Evolutionary conservation across 441 rosid species (phyloP), one percentile per base, ranked within the genome.

Genomic region (Brassica hybrid): DNA sequence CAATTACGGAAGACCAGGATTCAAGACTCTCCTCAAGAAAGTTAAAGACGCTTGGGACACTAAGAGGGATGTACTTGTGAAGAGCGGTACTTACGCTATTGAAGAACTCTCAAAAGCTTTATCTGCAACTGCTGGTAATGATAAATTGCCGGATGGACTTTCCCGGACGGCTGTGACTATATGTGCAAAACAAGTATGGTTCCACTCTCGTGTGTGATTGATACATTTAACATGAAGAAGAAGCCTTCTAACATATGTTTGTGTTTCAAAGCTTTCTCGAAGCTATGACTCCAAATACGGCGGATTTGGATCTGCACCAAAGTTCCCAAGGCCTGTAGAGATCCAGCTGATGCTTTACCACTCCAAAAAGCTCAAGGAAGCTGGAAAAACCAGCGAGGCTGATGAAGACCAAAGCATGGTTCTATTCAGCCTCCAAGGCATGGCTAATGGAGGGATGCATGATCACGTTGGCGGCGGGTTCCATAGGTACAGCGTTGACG

Each of bases 281-380:
- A 91, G 86, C 81, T 95, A 89, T 59, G 99, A 95, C 79, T 81
- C 94, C 4, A 64, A 58, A 75, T 87, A 65, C 58, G 98, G 97
- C 71, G 99, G 99, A 32, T 95, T 95, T 88, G 99, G 99, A 79
- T 86, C 94, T 74, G 94, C 97, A 11, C 98, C 99, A 11, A 95
- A 93, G 86, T 95, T 95, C 85, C 99, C 99, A 11, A 86, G 99
- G 73, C 99, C 99, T 23, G 99, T 95, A 14, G 99, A 95, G 89
- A 85, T 89, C 69, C 98, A 95, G 71, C 80, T 93, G 79, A 95
- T 93, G 96, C 94, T 93, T 76, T 91, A 89, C 76, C 83, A 89
- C 63, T 89, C 80, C 50, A 91, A 91, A 76, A 93, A 84, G 77
- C 66, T 93, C 77, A 90, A 91, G 81, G 92, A 87, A 67, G 73